Conservation (phyloP, 208 protist genomes). For the Wallacemonas sp. region DNA sequence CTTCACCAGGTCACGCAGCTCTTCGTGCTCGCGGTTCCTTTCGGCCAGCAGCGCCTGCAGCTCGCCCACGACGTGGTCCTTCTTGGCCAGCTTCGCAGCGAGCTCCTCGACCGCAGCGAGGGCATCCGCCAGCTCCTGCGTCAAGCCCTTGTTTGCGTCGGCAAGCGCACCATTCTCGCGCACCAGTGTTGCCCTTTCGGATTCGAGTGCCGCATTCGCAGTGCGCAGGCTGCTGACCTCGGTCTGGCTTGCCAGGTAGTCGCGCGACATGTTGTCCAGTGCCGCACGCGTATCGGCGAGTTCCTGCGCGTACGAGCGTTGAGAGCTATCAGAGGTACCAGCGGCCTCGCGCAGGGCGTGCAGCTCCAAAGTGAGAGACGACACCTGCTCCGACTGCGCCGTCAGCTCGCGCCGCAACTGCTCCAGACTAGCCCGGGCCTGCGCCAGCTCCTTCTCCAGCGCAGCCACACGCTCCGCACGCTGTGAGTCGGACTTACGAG, state of each 20-base stretch:
- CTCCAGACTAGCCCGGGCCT: constrained; percentile 22
- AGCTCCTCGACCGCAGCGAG: neutral
- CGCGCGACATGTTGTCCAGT: constrained; percentile 16
- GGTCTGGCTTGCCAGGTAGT: constrained; percentile 1
- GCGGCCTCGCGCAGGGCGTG: neutral
- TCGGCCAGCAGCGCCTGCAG: neutral
- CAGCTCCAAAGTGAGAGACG: neutral
- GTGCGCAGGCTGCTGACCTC: neutral
- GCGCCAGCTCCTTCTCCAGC: constrained; percentile 18
- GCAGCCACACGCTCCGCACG: neutral
- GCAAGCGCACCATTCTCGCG: neutral
- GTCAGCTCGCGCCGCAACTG: constrained; percentile 16
- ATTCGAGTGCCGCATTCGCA: constrained; percentile 7
- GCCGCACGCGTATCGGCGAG: constrained; percentile 4
- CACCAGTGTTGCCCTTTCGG: too few relatives aligned
- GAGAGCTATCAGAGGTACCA: constrained; percentile 14
- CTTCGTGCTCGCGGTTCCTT: neutral
- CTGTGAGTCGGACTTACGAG: constrained; percentile 8
- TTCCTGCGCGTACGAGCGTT: neutral
- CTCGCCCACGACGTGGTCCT: constrained; percentile 3
- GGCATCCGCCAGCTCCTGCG: constrained; percentile 12
- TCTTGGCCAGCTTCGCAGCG: constrained; percentile 14
- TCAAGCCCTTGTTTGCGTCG: neutral
- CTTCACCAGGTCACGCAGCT: constrained; percentile 9
- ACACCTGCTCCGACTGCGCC: neutral